phyloP scores from a whole-genome alignment of 257 asterid genomes.

The Nicotiana benthamiana region DNA sequence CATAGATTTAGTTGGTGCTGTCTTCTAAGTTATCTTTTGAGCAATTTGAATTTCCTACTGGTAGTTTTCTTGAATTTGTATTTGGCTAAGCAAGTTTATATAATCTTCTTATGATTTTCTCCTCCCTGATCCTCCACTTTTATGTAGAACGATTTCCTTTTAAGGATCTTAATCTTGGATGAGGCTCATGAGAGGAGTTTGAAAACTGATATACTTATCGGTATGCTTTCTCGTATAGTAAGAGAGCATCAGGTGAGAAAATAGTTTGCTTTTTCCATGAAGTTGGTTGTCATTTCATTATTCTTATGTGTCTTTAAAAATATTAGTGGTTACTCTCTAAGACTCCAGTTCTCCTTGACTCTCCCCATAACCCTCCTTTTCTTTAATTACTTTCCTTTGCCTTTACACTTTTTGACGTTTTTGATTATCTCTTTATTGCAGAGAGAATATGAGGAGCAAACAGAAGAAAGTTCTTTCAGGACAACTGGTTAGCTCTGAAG shows the following conservation, averaged over 20 bases:
- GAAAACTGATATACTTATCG: conserved; percentile 95
- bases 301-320: background rate
- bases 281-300: background rate
- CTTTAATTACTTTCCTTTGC: background rate
- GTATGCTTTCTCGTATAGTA: conserved; percentile 97
- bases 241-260: conserved; percentile 61
- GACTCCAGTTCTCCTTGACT: background rate
- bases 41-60: background rate
- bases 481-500: conserved; percentile 32
- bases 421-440: conserved; percentile 21
- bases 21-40: background rate
- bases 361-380: background rate
- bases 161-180: conserved; percentile 75
- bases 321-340: background rate
- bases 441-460: conserved; percentile 68
- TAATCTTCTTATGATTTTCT: background rate
- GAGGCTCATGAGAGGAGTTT: conserved; percentile 98
- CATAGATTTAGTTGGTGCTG: background rate
- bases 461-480: conserved; percentile 53
- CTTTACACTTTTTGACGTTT: background rate
- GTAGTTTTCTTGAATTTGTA: background rate
- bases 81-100: background rate
- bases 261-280: conserved; percentile 6
- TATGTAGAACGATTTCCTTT: conserved; percentile 67
- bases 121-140: background rate